Base-by-base conservation (phyloP, 2,329 filamentous ascomycete genomes). In the Colletotrichum sp. region DNA sequence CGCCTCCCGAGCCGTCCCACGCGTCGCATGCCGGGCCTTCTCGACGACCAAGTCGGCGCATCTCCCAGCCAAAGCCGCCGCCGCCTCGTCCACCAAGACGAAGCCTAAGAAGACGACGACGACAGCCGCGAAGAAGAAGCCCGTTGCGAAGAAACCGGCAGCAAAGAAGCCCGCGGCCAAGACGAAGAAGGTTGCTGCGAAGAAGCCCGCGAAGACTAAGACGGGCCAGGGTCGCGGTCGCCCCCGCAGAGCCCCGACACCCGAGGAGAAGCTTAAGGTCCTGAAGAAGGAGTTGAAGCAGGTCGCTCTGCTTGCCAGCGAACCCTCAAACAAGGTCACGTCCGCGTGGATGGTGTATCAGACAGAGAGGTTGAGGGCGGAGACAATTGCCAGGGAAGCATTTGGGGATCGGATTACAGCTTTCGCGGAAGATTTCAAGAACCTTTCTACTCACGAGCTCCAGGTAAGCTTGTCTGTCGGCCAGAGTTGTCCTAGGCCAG, bases 291-390 rank as follows among this genome's bases (percentile, higher is more conserved):
- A 83, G 74, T 80, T 88, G 76, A 88, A 83, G 83, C 81, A 83
- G 79, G 79, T 77, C 76, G 85, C 87, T 9, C 79, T 90, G 69
- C 80, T 87, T 59, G 26, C 14, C 5, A 79, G 81, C 24, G 85
- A 86, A 67, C 86, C 87, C 13, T 81, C 81, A 70, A 18, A 4
- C 24, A 79, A 84, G 68, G 81, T 86, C 10, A 58, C 75, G 4
- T 78, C 63, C 2, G 21, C 81, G 16, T 90, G 87, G 87, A 18
- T 65, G 2, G 61, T 88, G n/a, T 90, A 80, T 71, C 8, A 86
- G 2, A 4, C 71, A 4, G 80, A 87, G 71, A 30, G 78, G 8
- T 73, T 80, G 52, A 83, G 84, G 66, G 77, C 68, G 24, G 30
- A 34, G n/a, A 24, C 14, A 34, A 63, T 24, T 21, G 3, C 28